Evolutionary conservation across 768 basidiomycete genomes (phyloP).

Genomic region (Termitomyces sp.): DNA sequence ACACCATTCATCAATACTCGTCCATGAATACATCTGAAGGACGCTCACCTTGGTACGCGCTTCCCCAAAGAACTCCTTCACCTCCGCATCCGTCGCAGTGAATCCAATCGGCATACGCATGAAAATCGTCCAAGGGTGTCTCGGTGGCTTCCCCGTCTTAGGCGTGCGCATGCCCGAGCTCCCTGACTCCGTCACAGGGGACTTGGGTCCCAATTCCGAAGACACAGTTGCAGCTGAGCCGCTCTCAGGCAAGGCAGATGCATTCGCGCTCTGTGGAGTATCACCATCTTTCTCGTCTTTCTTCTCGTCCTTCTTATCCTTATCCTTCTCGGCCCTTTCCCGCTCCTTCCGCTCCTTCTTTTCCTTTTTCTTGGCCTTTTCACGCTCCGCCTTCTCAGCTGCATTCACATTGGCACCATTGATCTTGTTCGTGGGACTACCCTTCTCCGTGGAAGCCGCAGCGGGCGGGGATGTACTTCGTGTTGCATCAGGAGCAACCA

Average conservation of each 20-base stretch:
- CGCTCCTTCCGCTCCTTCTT: slow-evolving; percentile 60
- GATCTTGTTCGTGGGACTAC: slow-evolving; percentile 32
- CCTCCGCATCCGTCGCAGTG: slow-evolving; percentile 52
- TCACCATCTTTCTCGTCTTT: slow-evolving; percentile 27
- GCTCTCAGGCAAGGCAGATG: slow-evolving; percentile 25
- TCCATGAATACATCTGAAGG: not conserved
- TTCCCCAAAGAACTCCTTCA: slow-evolving; percentile 75
- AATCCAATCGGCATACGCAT: slow-evolving; percentile 52
- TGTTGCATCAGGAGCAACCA: not conserved
- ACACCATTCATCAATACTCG: not conserved
- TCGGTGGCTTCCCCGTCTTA: slow-evolving; percentile 52
- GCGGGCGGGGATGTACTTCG: slow-evolving; percentile 26
- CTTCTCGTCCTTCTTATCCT: slow-evolving; percentile 37
- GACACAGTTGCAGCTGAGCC: slow-evolving; percentile 21
- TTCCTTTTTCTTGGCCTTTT: slow-evolving; percentile 55
- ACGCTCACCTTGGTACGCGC: slow-evolving; percentile 59
- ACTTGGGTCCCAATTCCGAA: slow-evolving; percentile 40
- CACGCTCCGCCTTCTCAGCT: slow-evolving; percentile 47
- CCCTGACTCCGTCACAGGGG: slow-evolving; percentile 46
- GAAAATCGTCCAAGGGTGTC: slow-evolving; percentile 84
- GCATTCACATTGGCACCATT: slow-evolving; percentile 29
- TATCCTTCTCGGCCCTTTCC: slow-evolving; percentile 40
- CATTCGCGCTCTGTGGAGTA: slow-evolving; percentile 21
- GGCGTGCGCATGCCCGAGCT: slow-evolving; percentile 68
- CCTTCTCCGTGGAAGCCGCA: slow-evolving; percentile 25